Conservation (phyloP, 371 early-diverging fungal genomes). For the Mucor indicus region DNA sequence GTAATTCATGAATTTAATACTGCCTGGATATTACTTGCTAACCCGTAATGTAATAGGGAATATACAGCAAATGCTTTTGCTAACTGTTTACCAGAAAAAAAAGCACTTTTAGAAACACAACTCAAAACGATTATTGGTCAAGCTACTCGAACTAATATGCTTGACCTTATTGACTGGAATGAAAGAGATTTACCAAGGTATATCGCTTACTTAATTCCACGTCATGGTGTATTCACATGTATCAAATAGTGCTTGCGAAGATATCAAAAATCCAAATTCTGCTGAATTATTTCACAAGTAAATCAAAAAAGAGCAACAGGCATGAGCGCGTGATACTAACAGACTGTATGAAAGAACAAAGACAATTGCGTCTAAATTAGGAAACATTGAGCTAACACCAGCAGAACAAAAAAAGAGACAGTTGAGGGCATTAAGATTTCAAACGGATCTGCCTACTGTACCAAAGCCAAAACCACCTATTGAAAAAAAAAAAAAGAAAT, state of each 20-base stretch:
- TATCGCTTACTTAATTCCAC: not conserved
- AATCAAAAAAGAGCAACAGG: not conserved
- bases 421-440: slow-evolving; percentile 21
- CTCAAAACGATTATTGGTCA: slow-evolving; percentile 41
- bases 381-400: slow-evolving; percentile 16
- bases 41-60: slow-evolving; percentile 22
- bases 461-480: not conserved
- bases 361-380: slow-evolving; percentile 4
- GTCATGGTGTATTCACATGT: not conserved
- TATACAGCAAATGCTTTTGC: slow-evolving; percentile 52
- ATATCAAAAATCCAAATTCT: slow-evolving; percentile 12
- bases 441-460: slow-evolving; percentile 2
- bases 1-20: slow-evolving; percentile 1
- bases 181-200: slow-evolving; percentile 46
- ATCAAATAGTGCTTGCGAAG: slow-evolving; percentile 8
- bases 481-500: slow-evolving; percentile 1
- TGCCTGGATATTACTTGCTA: not conserved
- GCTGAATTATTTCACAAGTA: not conserved
- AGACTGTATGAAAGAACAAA: not conserved
- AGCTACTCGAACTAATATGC: slow-evolving; percentile 26
- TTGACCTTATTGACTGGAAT: slow-evolving; percentile 81
- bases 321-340: not conserved
- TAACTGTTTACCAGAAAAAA: slow-evolving; percentile 33
- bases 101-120: slow-evolving; percentile 41
- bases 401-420: slow-evolving; percentile 11